Conservation (phyloP, 257 asterid genomes). For the Forsythia suspensa region DNA sequence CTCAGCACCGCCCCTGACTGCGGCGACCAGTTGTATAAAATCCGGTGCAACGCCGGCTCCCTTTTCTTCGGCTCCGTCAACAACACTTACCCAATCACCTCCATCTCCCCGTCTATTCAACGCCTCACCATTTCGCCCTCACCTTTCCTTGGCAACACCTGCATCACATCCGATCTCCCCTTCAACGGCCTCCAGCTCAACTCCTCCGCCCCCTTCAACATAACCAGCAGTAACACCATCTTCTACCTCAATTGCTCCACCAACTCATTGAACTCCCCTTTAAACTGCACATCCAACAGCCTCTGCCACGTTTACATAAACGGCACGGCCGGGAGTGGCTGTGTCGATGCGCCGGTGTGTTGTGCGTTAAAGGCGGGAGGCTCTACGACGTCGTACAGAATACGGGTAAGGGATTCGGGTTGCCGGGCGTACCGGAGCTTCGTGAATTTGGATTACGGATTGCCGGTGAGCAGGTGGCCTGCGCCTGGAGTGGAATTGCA, state of each 20-base stretch:
- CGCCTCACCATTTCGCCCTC: slow-evolving; percentile 67
- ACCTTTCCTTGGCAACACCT: slow-evolving; percentile 57
- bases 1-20: slow-evolving; percentile 71
- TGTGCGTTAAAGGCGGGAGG: slow-evolving; percentile 83
- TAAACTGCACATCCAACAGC: slow-evolving; percentile 64
- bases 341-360: slow-evolving; percentile 39
- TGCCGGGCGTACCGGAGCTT: slow-evolving; percentile 85
- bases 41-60: slow-evolving; percentile 51
- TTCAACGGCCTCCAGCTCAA: slow-evolving; percentile 69
- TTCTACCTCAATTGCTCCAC: slow-evolving; percentile 63
- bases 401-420: slow-evolving; percentile 51
- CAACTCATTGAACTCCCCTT: slow-evolving; percentile 30
- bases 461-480: slow-evolving; percentile 72
- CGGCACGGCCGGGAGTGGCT: slow-evolving; percentile 25
- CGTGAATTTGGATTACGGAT: slow-evolving; percentile 55
- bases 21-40: slow-evolving; percentile 69
- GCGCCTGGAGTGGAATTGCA: slow-evolving; percentile 71
- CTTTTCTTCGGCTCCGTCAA: slow-evolving; percentile 63
- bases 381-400: slow-evolving; percentile 58
- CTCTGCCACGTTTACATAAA: slow-evolving; percentile 71
- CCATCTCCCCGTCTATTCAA: slow-evolving; percentile 52
- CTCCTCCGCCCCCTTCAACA: slow-evolving; percentile 65
- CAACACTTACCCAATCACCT: slow-evolving; percentile 68
- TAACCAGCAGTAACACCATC: slow-evolving; percentile 79
- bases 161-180: slow-evolving; percentile 62